Conservation (phyloP, 1,139 yeast genomes). For the Saccharomyces hybrid region DNA sequence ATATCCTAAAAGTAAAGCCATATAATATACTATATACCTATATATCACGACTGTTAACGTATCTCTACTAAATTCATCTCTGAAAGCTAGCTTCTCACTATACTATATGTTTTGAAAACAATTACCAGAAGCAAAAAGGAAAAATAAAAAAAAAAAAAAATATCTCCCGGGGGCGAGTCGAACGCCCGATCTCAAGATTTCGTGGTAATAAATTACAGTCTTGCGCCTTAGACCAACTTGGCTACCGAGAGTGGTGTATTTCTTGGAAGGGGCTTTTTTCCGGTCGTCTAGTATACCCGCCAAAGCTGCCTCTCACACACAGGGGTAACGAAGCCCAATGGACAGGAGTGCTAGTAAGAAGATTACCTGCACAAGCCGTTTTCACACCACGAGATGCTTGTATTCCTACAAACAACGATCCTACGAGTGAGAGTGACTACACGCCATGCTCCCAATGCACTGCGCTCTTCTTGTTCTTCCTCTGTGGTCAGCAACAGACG, state of each 20-base stretch:
- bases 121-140: not conserved
- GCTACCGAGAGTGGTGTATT: slow-evolving; percentile 10
- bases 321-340: too few relatives aligned
- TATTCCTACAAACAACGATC: too few relatives aligned
- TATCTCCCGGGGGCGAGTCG: slow-evolving; percentile 13
- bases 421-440: too few relatives aligned
- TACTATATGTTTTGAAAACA: not conserved
- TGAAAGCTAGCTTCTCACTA: not conserved
- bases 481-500: too few relatives aligned
- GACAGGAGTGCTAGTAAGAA: too few relatives aligned
- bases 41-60: not conserved
- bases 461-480: too few relatives aligned
- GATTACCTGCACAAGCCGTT: too few relatives aligned
- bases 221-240: slow-evolving; percentile 16
- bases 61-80: not conserved
- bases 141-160: not conserved
- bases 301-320: too few relatives aligned
- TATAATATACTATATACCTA: not conserved
- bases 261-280: too few relatives aligned
- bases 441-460: too few relatives aligned
- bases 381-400: too few relatives aligned
- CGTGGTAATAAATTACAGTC: slow-evolving; percentile 11
- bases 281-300: too few relatives aligned
- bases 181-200: slow-evolving; percentile 14
- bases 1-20: not conserved